These are phyloP conservation scores for Cucurbita maxima DNA, from an alignment of 306 rosid species.

Conservation along the genomic window DNA sequence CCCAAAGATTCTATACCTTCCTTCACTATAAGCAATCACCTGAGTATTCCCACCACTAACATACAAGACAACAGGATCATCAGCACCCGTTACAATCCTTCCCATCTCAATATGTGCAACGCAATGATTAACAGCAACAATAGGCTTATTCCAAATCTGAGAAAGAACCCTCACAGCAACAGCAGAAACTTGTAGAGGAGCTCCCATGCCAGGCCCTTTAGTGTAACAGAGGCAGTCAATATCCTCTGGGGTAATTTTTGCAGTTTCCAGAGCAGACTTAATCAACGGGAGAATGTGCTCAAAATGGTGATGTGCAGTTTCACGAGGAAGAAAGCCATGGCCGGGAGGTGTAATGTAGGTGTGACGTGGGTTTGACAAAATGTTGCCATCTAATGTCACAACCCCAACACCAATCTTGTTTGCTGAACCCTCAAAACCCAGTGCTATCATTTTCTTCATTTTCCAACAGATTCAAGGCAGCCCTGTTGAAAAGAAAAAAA, in stretches of 20 bases:
- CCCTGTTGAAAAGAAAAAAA: background rate
- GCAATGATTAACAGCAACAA: constrained; percentile 77
- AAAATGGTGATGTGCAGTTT: constrained; percentile 87
- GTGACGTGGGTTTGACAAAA: constrained; percentile 83
- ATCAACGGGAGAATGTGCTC: constrained; percentile 62
- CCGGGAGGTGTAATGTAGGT: constrained; percentile 92
- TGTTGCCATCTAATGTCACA: constrained; percentile 65
- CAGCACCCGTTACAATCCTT: constrained; percentile 79
- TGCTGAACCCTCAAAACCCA: constrained; percentile 93
- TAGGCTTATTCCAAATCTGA: constrained; percentile 77
- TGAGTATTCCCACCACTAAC: constrained; percentile 96
- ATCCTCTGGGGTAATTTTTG: constrained; percentile 41
- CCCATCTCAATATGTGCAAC: constrained; percentile 98
- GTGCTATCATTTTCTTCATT: constrained; percentile 68
- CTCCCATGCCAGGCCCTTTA: constrained; percentile 96
- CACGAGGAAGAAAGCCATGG: constrained; percentile 89
- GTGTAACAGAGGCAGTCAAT: constrained; percentile 87
- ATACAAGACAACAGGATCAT: constrained; percentile 82
- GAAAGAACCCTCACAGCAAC: constrained; percentile 76
- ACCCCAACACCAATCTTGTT: constrained; percentile 82
- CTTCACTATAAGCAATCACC: constrained; percentile 90
- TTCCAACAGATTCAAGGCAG: background rate
- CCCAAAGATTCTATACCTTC: constrained; percentile 74
- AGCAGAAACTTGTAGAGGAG: constrained; percentile 76
- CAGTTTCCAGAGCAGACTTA: constrained; percentile 54